phyloP scores from a whole-genome alignment of 2,329 filamentous ascomycete genomes.

The Microdochium bolleyi region DNA sequence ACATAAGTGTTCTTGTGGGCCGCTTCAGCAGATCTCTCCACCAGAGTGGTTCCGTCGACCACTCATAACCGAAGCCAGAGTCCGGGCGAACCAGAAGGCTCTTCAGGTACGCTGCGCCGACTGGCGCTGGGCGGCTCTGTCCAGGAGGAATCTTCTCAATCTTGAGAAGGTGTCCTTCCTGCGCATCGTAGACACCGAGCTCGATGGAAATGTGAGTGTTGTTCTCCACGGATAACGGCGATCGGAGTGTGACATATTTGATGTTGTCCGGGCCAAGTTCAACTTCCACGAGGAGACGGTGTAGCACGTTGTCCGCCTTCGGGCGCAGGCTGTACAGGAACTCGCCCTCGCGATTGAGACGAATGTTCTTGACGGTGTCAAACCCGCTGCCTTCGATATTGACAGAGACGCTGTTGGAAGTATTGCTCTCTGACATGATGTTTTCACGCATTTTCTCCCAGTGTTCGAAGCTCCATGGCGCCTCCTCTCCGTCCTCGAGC shows the following conservation, averaged over 20 bases:
- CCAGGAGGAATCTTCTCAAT: constrained; percentile 97
- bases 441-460: constrained; percentile 95
- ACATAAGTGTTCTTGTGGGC: constrained; percentile 81
- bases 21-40: constrained; percentile 86
- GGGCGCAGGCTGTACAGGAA: constrained; percentile 83
- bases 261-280: constrained; percentile 89
- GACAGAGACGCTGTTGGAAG: constrained; percentile 67
- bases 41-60: constrained; percentile 83
- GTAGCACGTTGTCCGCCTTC: constrained; percentile 74
- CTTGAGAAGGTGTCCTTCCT: constrained; percentile 85
- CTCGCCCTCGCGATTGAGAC: constrained; percentile 91
- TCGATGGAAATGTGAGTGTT: constrained; percentile 95
- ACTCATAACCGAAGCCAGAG: constrained; percentile 92
- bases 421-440: constrained; percentile 73
- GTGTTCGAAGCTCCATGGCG: constrained; percentile 94
- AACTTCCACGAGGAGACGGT: constrained; percentile 87
- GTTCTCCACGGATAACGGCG: constrained; percentile 87
- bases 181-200: constrained; percentile 79
- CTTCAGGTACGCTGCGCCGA: constrained; percentile 87
- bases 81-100: constrained; percentile 83
- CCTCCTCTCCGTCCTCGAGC: constrained; percentile 81
- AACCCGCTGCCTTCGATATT: constrained; percentile 91
- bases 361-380: constrained; percentile 79
- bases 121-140: constrained; percentile 80
- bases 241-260: constrained; percentile 94